Evolutionary conservation across 352 stramenopile genomes (phyloP), one percentile per base, ranked within the genome.

Genomic region (Peronosclerospora sorghi): DNA sequence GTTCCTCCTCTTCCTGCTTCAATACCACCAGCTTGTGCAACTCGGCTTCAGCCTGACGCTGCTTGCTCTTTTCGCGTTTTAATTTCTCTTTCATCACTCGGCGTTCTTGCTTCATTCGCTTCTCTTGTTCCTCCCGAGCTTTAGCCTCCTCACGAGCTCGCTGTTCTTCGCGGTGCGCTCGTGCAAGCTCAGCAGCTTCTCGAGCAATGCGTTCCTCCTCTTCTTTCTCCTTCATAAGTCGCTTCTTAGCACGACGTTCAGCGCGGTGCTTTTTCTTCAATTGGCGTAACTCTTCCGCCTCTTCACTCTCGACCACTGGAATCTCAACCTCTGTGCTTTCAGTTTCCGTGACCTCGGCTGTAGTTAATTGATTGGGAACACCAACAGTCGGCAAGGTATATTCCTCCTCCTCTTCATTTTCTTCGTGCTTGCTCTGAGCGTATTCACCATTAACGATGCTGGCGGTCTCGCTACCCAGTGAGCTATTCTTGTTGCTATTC

Each of bases 1-100:
- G 57, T 38, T 68, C 58, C 35, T 71, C 54, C 30, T 75, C 61
- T 1, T 51, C 53, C 45, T 72, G 62, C 27, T 75, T 69, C 15
- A 62, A 35, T 27, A 70, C 56, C 15, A 65, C 45, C 32, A 68
- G 18, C 32, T 70, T 63, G 8, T 51, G 44, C 2, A 67, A 49
- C 32, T 72, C 54, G 3, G 49, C 62, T 34, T 74, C 56, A 12
- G 61, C 61, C 39, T 65, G 61, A 13, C 53, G 56, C 29, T 71
- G 59, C 19, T 68, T 58, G 1, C 54, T 41, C 30, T 73, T 69
- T 21, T 74, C 54, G 1, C 54, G 46, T 45, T 73, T 69, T 8
- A 66, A 17, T 18, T 64, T 65, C 8, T 65, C 56, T 26, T 67
- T 69, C 36, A 68, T 53, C 26, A 70, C 56, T 14, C 59, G 55